phyloP scores from a whole-genome alignment of 2,329 filamentous ascomycete genomes.

The Curvularia sp. region DNA sequence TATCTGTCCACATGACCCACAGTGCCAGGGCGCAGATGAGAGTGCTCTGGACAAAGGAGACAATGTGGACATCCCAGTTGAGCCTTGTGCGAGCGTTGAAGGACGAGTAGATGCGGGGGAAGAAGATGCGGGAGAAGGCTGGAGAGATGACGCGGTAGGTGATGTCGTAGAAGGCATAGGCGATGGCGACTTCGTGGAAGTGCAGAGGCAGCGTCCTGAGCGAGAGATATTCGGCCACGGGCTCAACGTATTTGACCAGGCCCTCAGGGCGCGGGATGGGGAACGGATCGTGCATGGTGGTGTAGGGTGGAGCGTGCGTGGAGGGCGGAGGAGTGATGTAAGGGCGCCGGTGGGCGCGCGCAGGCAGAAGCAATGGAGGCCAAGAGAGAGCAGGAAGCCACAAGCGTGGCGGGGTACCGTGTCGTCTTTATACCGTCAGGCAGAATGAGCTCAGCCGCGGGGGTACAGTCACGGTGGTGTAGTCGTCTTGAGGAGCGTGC shows the following conservation, averaged over 20 bases:
- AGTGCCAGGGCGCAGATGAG: slow-evolving; percentile 76
- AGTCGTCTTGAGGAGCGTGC: slow-evolving; percentile 23
- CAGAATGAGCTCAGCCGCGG: slow-evolving; percentile 7
- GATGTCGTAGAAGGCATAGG: slow-evolving; percentile 71
- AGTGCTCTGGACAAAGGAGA: slow-evolving; percentile 78
- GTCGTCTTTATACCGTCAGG: slow-evolving; percentile 23
- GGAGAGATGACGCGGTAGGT: slow-evolving; percentile 73
- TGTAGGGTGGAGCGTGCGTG: slow-evolving; percentile 14
- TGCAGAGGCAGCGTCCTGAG: slow-evolving; percentile 75
- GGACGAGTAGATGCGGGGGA: slow-evolving; percentile 67
- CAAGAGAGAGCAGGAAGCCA: slow-evolving; percentile 7
- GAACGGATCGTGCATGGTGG: slow-evolving; percentile 75
- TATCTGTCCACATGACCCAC: slow-evolving; percentile 72
- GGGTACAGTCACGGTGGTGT: slow-evolving; percentile 13
- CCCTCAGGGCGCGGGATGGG: slow-evolving; percentile 65
- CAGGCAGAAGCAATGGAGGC: slow-evolving; percentile 10
- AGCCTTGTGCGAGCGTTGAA: slow-evolving; percentile 70
- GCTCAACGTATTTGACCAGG: slow-evolving; percentile 64
- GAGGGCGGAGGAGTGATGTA: slow-evolving; percentile 19
- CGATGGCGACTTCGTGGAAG: slow-evolving; percentile 75
- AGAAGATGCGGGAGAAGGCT: slow-evolving; percentile 66
- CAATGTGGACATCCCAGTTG: slow-evolving; percentile 87
- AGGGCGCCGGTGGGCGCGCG: slow-evolving; percentile 13
- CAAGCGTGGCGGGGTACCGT: slow-evolving; percentile 15
- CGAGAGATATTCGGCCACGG: slow-evolving; percentile 66